phyloP scores from a whole-genome alignment of 768 basidiomycete species.

The Lepiota brunneoincarnata region DNA sequence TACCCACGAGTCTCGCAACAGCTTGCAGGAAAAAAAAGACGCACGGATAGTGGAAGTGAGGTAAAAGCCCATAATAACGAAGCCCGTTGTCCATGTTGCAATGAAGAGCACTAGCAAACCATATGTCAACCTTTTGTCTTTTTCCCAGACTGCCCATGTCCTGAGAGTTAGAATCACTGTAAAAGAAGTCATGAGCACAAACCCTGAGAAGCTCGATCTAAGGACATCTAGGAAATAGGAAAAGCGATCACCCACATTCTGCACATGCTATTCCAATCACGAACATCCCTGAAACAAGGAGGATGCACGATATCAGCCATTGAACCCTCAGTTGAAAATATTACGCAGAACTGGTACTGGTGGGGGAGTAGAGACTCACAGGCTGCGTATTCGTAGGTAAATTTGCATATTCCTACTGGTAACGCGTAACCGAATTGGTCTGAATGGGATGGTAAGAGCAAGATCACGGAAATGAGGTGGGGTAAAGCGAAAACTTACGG shows the following conservation, averaged over 20 bases:
- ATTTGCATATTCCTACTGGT: background rate
- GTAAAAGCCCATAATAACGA: conserved; percentile 4
- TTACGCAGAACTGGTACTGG: background rate
- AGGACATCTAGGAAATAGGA: background rate
- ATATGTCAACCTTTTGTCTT: background rate
- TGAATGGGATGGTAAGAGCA: background rate
- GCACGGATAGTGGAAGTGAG: background rate
- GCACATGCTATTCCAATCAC: conserved; percentile 11
- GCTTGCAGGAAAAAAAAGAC: background rate
- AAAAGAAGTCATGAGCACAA: background rate
- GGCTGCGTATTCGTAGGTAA: conserved; percentile 5
- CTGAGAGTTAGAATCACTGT: conserved; percentile 12
- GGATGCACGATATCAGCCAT: background rate
- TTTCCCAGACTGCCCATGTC: conserved; percentile 12
- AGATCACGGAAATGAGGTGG: background rate
- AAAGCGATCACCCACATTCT: conserved; percentile 6
- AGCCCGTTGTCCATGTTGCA: conserved; percentile 3
- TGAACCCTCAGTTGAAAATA: background rate
- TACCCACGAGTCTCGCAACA: background rate
- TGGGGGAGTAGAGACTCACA: background rate
- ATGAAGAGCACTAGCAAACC: conserved; percentile 1
- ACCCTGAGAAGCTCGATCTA: background rate
- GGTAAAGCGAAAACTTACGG: conserved; percentile 5
- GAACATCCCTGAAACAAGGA: conserved; percentile 2
- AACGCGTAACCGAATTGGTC: conserved; percentile 9